phyloP scores from a whole-genome alignment of 345 rosid species.

The Salix caprea region DNA sequence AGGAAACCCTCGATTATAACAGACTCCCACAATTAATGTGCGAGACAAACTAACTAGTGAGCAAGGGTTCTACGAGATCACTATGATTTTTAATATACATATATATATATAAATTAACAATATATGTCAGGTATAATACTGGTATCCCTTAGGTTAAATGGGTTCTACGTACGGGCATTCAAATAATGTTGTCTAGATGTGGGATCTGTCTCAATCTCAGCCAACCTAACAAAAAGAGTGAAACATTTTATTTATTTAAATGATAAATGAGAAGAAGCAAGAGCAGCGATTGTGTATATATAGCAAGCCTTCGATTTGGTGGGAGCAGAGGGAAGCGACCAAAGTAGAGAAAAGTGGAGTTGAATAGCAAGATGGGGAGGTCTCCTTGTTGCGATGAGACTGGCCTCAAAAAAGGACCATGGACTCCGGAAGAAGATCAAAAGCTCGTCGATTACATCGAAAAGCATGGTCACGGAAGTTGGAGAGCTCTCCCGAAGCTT shows the following conservation, averaged over 20 bases:
- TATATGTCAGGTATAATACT: background rate
- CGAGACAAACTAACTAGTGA: too few species aligned
- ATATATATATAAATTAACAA: too few species aligned
- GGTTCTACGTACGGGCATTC: background rate
- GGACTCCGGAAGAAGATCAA: conserved; percentile 95
- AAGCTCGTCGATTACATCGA: conserved; percentile 65
- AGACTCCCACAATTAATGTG: too few species aligned
- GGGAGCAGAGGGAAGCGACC: conserved; percentile 13
- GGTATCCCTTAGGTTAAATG: background rate
- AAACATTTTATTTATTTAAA: background rate
- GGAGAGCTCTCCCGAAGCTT: conserved; percentile 87
- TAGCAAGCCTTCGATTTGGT: conserved; percentile 22
- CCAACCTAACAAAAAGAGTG: conserved; percentile 18
- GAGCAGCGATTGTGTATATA: conserved; percentile 22
- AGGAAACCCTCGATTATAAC: too few species aligned
- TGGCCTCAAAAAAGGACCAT: conserved; percentile 92
- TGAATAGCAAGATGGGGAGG: conserved; percentile 60
- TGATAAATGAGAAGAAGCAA: conserved; percentile 9
- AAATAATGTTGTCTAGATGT: background rate
- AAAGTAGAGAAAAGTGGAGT: background rate
- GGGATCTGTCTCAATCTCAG: conserved; percentile 6
- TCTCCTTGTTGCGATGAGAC: conserved; percentile 82
- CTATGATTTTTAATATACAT: too few species aligned
- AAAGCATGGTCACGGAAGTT: conserved; percentile 85
- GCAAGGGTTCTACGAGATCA: too few species aligned